phyloP scores from a whole-genome alignment of 345 rosid genomes.

The Turritis glabra region DNA sequence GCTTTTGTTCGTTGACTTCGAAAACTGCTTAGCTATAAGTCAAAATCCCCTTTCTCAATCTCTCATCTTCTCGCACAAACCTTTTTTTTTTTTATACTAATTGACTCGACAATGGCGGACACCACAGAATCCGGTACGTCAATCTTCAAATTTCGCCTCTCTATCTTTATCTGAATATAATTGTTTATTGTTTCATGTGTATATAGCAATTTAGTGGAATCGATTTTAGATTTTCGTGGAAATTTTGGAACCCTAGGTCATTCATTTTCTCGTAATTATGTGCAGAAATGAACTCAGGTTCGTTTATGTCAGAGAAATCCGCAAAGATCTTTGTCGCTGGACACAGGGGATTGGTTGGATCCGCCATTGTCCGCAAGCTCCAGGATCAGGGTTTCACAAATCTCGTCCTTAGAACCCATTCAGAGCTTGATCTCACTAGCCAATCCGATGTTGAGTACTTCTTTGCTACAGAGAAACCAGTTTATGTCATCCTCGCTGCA shows the following conservation, averaged over 20 bases:
- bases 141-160: neutral
- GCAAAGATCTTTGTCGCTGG: constrained; percentile 95
- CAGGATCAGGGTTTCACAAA: constrained; percentile 59
- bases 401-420: constrained; percentile 66
- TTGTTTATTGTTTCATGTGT: neutral
- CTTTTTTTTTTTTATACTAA: neutral
- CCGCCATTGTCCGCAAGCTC: constrained; percentile 83
- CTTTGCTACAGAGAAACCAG: constrained; percentile 67
- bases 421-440: constrained; percentile 84
- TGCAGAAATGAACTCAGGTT: constrained; percentile 31
- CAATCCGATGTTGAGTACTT: constrained; percentile 79
- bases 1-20: constrained; percentile 2
- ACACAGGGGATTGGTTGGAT: constrained; percentile 90
- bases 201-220: neutral
- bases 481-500: constrained; percentile 75
- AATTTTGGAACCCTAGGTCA: neutral
- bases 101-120: constrained; percentile 25
- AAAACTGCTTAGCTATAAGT: constrained; percentile 22
- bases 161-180: neutral
- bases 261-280: neutral
- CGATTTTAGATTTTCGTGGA: neutral
- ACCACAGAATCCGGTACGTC: constrained; percentile 28
- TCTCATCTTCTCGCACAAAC: neutral
- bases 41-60: constrained; percentile 2
- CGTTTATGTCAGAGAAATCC: constrained; percentile 63